phyloP scores from a whole-genome alignment of 345 rosid species.

The Arabidopsis arenosa region DNA sequence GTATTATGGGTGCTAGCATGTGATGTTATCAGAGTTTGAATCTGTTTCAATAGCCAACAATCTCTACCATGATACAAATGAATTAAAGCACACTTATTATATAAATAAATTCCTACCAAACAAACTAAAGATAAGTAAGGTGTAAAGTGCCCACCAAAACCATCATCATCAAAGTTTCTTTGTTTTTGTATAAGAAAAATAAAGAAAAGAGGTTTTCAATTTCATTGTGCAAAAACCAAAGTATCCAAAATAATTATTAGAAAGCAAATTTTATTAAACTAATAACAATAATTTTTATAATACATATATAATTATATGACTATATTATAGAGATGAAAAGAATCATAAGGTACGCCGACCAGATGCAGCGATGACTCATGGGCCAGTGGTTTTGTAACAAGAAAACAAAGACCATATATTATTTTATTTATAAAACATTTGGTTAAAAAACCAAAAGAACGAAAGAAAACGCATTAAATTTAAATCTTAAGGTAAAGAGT shows the following conservation, averaged over 20 bases:
- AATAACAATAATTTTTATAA: neutral
- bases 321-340: slow-evolving; percentile 22
- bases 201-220: slow-evolving; percentile 1
- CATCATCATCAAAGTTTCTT: slow-evolving; percentile 33
- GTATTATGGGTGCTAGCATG: slow-evolving; percentile 33
- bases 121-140: slow-evolving; percentile 32
- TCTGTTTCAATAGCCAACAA: slow-evolving; percentile 26
- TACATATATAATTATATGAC: neutral
- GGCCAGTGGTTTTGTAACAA: slow-evolving; percentile 17
- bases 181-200: slow-evolving; percentile 16
- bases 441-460: slow-evolving; percentile 4
- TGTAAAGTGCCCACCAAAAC: slow-evolving; percentile 41
- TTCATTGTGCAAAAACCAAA: slow-evolving; percentile 14
- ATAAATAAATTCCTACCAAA: slow-evolving; percentile 31
- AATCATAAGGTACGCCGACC: slow-evolving; percentile 43
- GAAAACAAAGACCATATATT: slow-evolving; percentile 29
- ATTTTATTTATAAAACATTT: neutral
- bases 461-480: neutral
- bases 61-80: slow-evolving; percentile 34
- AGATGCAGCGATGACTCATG: slow-evolving; percentile 43
- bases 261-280: slow-evolving; percentile 6
- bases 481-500: neutral
- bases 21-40: slow-evolving; percentile 35
- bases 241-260: slow-evolving; percentile 5
- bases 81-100: slow-evolving; percentile 21